phyloP scores from a whole-genome alignment of 73 alveolate species.

The Tetrahymena elliotti region DNA sequence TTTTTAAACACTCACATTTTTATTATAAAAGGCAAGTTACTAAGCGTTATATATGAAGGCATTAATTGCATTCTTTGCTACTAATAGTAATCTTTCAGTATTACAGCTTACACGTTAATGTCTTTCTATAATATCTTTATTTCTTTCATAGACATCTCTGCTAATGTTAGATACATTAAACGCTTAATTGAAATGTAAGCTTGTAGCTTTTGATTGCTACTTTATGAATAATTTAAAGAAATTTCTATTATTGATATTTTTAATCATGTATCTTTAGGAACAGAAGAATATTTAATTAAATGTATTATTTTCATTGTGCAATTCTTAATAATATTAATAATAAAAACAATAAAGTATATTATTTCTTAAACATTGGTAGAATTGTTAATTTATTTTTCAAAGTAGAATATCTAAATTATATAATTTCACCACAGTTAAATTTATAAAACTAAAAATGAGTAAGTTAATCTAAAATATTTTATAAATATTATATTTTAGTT shows the following conservation, averaged over 20 bases:
- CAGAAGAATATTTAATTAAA: background rate
- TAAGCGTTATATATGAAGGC: constrained; percentile 15
- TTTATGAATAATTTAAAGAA: background rate
- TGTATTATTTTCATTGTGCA: background rate
- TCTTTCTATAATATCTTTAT: constrained; percentile 16
- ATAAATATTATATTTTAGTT: no score
- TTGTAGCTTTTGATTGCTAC: background rate
- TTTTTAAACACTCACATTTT: background rate
- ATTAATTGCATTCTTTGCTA: constrained; percentile 22
- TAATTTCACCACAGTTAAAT: no score
- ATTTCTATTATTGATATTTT: background rate
- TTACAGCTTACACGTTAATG: constrained; percentile 6
- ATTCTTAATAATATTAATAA: background rate
- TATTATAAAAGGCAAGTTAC: background rate
- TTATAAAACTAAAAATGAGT: no score
- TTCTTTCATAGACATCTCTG: background rate
- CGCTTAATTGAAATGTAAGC: background rate
- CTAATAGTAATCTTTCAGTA: constrained; percentile 8
- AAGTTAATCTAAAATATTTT: no score
- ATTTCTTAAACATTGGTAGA: background rate
- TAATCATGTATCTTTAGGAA: background rate
- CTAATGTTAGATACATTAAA: background rate
- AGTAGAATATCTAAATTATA: background rate
- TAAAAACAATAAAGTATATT: background rate
- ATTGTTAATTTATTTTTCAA: background rate